A percentile compares a stretch with the other conserved stretches of the same genome.
These are phyloP conservation scores for Teratosphaeria gauchensis DNA, from an alignment of 2,329 filamentous ascomycete species.

Conservation along the genomic window DNA sequence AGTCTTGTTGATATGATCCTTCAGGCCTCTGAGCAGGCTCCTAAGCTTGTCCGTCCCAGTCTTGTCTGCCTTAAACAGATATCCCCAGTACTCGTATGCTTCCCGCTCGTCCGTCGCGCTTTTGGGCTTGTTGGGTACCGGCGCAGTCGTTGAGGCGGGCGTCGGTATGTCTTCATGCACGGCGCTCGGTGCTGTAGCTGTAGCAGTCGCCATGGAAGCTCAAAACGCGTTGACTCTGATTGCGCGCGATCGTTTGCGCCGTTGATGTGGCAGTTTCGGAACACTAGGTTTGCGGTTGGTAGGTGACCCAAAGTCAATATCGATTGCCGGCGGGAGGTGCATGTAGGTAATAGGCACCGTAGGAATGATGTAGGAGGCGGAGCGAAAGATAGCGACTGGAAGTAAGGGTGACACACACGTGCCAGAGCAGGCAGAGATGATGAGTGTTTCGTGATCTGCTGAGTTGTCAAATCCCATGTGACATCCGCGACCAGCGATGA, in stretches of 20 bases:
- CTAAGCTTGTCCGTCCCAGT: constrained; percentile 40
- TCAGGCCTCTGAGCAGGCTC: constrained; percentile 36
- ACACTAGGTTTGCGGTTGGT: not conserved
- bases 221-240: not conserved
- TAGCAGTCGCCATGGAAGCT: not conserved
- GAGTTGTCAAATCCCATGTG: not conserved
- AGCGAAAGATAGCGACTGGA: not conserved
- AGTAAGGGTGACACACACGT: not conserved
- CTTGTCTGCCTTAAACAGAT: constrained; percentile 42
- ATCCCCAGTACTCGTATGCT: constrained; percentile 42
- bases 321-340: not conserved
- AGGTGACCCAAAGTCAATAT: not conserved
- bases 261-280: not conserved
- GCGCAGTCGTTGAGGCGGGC: not conserved
- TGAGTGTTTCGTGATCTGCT: not conserved
- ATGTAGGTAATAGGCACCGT: not conserved
- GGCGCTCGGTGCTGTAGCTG: not conserved
- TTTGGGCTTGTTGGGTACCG: not conserved
- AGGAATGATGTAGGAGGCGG: not conserved
- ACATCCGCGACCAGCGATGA: not conserved
- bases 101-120: constrained; percentile 24
- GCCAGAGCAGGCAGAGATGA: not conserved
- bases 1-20: constrained; percentile 34
- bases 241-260: not conserved
- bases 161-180: not conserved